These are phyloP conservation scores for Xanthoceras sorbifolium DNA, from an alignment of 345 rosid species.

Conservation along the genomic window DNA sequence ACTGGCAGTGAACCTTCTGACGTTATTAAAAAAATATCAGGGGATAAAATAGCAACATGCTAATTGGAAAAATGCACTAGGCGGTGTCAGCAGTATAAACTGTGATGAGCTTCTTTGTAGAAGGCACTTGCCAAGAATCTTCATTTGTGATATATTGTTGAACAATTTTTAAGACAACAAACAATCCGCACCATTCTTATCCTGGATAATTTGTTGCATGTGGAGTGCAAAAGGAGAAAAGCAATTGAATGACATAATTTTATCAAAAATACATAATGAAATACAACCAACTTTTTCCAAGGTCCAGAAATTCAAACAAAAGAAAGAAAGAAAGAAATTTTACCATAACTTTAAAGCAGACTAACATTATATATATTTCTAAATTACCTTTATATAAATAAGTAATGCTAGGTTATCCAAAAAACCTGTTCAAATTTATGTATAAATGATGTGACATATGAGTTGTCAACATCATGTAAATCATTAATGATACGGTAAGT, in stretches of 20 bases:
- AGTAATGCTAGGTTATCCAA: too few relatives aligned
- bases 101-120: background rate
- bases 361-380: background rate
- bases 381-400: too few relatives aligned
- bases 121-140: conserved; percentile 1
- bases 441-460: too few relatives aligned
- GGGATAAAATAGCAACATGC: background rate
- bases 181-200: background rate
- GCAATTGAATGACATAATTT: background rate
- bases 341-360: background rate
- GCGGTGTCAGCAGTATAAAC: background rate
- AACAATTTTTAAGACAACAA: background rate
- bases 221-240: background rate
- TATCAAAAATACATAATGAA: background rate
- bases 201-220: conserved; percentile 6
- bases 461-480: too few relatives aligned
- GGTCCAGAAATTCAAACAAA: background rate
- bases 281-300: background rate
- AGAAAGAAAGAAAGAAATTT: background rate
- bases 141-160: background rate
- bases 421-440: background rate
- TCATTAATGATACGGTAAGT: too few relatives aligned
- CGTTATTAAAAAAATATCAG: too few relatives aligned
- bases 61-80: background rate
- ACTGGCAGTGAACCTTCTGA: background rate